Evolutionary conservation across 768 basidiomycete species (phyloP).

Genomic region (Suillus discolor): DNA sequence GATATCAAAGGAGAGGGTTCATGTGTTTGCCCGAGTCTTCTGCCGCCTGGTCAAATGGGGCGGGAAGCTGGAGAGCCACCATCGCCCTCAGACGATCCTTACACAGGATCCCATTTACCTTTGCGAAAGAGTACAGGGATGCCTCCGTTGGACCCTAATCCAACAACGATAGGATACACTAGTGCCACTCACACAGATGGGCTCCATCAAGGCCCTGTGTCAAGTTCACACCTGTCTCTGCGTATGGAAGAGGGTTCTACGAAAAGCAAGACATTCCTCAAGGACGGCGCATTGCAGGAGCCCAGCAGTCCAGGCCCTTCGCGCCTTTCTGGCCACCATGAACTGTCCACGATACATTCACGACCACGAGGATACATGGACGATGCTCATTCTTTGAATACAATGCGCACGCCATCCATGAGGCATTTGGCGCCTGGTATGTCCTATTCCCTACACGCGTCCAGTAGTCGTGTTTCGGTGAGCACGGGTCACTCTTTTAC

Average conservation of each 20-base stretch:
- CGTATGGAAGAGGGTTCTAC: neutral
- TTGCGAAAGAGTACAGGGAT: conserved; percentile 1
- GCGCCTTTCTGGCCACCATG: neutral
- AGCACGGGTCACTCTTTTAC: neutral
- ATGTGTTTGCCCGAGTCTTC: neutral
- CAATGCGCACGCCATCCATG: neutral
- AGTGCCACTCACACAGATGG: neutral
- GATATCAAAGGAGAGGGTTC: neutral
- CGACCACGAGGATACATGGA: neutral
- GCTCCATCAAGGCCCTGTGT: neutral
- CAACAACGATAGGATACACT: neutral
- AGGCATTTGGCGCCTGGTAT: neutral
- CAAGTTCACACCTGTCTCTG: conserved; percentile 1
- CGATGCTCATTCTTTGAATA: neutral
- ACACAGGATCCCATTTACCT: neutral
- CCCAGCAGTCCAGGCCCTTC: neutral
- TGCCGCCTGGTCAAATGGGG: neutral
- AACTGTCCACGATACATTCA: neutral
- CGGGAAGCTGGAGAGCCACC: neutral
- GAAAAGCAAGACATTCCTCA: neutral
- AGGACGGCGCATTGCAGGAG: neutral
- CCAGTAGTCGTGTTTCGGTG: neutral
- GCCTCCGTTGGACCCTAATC: neutral
- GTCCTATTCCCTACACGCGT: neutral
- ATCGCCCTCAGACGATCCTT: conserved; percentile 10